Conservation (phyloP, 1,139 yeast genomes). For the Eremothecium sinecaudum region DNA sequence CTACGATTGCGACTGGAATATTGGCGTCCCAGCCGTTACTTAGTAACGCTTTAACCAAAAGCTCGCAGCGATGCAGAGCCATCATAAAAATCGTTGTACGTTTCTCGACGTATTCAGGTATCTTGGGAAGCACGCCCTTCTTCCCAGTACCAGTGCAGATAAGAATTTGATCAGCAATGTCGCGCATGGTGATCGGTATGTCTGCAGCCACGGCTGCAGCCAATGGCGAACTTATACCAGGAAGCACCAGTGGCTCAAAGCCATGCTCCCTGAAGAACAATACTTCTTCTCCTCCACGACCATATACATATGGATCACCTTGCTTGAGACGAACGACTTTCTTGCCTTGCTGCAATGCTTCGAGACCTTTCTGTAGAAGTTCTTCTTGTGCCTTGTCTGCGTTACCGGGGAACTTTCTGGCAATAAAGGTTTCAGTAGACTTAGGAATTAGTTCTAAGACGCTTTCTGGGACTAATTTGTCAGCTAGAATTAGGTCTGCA, state of each 20-base stretch:
- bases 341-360: constrained; percentile 53
- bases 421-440: constrained; percentile 68
- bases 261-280: constrained; percentile 60
- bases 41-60: constrained; percentile 51
- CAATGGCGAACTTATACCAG: constrained; percentile 86
- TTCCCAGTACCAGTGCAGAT: constrained; percentile 95
- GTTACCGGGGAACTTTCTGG: constrained; percentile 92
- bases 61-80: constrained; percentile 78
- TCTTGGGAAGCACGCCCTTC: constrained; percentile 67
- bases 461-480: constrained; percentile 83
- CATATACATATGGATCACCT: constrained; percentile 95
- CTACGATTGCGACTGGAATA: constrained; percentile 78
- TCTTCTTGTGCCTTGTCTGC: constrained; percentile 93
- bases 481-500: constrained; percentile 83
- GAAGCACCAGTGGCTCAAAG: constrained; percentile 59
- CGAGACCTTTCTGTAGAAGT: constrained; percentile 59
- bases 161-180: constrained; percentile 84
- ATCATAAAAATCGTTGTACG: constrained; percentile 83
- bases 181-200: constrained; percentile 88
- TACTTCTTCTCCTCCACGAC: constrained; percentile 93
- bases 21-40: constrained; percentile 57
- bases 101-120: constrained; percentile 62
- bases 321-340: constrained; percentile 85
- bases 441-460: constrained; percentile 74
- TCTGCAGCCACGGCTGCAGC: constrained; percentile 81